These are phyloP conservation scores for Hypoxylon perforatum DNA, from an alignment of 495 filamentous ascomycete genomes.

Conservation along the genomic window DNA sequence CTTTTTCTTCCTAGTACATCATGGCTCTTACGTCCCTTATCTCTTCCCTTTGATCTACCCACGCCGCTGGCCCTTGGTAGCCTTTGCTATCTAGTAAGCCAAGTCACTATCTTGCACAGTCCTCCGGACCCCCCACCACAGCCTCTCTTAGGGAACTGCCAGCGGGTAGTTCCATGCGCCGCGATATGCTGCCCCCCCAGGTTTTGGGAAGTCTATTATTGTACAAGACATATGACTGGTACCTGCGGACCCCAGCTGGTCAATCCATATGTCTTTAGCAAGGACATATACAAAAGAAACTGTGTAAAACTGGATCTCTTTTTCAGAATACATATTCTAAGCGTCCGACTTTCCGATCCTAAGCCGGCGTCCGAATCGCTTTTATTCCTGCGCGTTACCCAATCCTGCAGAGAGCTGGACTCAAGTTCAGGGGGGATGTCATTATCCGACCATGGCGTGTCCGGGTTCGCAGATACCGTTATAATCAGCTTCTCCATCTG, in stretches of 20 bases:
- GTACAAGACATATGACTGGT: background rate
- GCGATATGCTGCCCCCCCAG: no score
- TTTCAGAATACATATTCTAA: background rate
- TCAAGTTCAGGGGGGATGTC: background rate
- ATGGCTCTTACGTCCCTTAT: no score
- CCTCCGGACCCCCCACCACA: no score
- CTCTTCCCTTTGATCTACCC: no score
- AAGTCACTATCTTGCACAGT: no score
- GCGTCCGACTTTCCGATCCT: background rate
- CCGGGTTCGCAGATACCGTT: background rate
- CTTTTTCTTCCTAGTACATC: no score
- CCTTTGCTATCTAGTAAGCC: no score
- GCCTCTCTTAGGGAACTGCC: no score
- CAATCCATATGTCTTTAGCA: background rate
- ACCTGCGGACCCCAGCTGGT: background rate
- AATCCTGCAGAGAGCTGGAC: background rate
- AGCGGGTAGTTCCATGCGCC: no score
- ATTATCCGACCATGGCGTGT: background rate
- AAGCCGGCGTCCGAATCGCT: background rate
- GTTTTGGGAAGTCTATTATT: background rate
- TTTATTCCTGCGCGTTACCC: background rate
- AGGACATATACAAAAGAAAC: background rate
- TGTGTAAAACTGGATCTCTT: background rate
- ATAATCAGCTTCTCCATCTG: conserved; percentile 9
- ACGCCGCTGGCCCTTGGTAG: no score